Percentiles rank a stretch among this genome's conserved stretches.
phyloP scores from a whole-genome alignment of 139 green algal genomes.

The Ettlia oleoabundans region DNA sequence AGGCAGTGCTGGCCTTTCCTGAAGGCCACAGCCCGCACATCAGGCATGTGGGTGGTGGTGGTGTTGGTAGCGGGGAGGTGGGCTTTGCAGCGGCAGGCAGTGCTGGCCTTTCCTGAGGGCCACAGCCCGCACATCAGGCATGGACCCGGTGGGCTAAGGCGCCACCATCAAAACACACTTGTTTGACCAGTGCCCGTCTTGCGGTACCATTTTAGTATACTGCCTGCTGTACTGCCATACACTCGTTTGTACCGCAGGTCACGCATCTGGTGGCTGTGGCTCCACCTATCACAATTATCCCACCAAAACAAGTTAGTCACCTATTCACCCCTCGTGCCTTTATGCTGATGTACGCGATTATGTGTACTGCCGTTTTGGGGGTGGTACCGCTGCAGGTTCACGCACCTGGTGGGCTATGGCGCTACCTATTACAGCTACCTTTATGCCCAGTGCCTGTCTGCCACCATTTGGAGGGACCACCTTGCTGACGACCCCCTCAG shows the following conservation, averaged over 20 bases:
- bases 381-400: slow-evolving; percentile 64
- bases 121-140: not conserved
- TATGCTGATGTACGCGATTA: not conserved
- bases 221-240: too few relatives aligned
- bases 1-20: slow-evolving; percentile 1
- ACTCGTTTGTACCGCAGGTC: too few relatives aligned
- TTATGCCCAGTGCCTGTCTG: slow-evolving; percentile 75
- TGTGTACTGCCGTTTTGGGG: not conserved
- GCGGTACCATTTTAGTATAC: too few relatives aligned
- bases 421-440: slow-evolving; percentile 87
- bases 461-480: slow-evolving; percentile 66
- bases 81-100: slow-evolving; percentile 12
- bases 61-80: too few relatives aligned
- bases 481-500: slow-evolving; percentile 58
- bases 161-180: too few relatives aligned
- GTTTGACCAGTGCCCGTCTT: too few relatives aligned
- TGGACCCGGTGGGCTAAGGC: too few relatives aligned
- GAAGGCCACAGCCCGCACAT: slow-evolving; percentile 20
- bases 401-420: slow-evolving; percentile 84
- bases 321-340: not conserved
- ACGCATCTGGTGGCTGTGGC: too few relatives aligned
- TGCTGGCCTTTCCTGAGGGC: not conserved
- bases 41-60: not conserved
- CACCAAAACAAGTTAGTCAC: too few relatives aligned
- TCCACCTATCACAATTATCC: too few relatives aligned